Percentiles rank a stretch among this genome's conserved stretches.
phyloP scores from a whole-genome alignment of 768 basidiomycete genomes.

The Pholiota microspora region DNA sequence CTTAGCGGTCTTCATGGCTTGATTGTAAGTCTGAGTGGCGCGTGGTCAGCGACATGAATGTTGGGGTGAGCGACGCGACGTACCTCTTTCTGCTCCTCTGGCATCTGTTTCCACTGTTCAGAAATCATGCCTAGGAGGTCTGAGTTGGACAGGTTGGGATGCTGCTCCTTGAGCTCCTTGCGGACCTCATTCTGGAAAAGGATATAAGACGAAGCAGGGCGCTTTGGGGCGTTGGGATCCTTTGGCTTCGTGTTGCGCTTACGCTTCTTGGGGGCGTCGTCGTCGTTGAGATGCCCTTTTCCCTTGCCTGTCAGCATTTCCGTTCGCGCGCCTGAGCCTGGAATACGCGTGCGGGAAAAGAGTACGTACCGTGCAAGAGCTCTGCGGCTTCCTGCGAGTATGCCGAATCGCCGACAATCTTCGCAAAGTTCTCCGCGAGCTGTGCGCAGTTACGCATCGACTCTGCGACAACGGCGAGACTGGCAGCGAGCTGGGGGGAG shows the following conservation, averaged over 20 bases:
- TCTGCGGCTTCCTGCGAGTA: slow-evolving; percentile 24
- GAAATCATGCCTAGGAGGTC: slow-evolving; percentile 75
- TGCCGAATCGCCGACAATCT: slow-evolving; percentile 38
- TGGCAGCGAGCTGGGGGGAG: slow-evolving; percentile 47
- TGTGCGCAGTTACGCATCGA: slow-evolving; percentile 62
- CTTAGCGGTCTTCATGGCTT: slow-evolving; percentile 58
- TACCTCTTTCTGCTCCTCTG: slow-evolving; percentile 72
- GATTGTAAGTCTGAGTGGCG: slow-evolving; percentile 47
- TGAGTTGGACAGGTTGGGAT: slow-evolving; percentile 64
- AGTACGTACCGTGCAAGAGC: slow-evolving; percentile 21
- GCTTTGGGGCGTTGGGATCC: slow-evolving; percentile 94
- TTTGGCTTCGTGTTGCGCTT: slow-evolving; percentile 66
- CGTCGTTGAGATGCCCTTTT: slow-evolving; percentile 42
- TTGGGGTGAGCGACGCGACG: slow-evolving; percentile 27
- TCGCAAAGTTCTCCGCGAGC: slow-evolving; percentile 59
- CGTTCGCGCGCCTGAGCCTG: slow-evolving; percentile 16
- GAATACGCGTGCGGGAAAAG: slow-evolving; percentile 18
- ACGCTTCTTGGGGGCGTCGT: slow-evolving; percentile 47
- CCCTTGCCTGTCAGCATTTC: slow-evolving; percentile 46
- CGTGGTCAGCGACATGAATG: slow-evolving; percentile 5
- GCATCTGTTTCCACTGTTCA: slow-evolving; percentile 70
- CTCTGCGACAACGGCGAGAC: slow-evolving; percentile 56
- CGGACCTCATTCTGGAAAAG: slow-evolving; percentile 93
- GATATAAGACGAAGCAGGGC: slow-evolving; percentile 90
- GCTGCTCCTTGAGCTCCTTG: slow-evolving; percentile 60